Base-by-base conservation (phyloP, 73 alveolate species). In the Paramecium tetraurelia region DNA sequence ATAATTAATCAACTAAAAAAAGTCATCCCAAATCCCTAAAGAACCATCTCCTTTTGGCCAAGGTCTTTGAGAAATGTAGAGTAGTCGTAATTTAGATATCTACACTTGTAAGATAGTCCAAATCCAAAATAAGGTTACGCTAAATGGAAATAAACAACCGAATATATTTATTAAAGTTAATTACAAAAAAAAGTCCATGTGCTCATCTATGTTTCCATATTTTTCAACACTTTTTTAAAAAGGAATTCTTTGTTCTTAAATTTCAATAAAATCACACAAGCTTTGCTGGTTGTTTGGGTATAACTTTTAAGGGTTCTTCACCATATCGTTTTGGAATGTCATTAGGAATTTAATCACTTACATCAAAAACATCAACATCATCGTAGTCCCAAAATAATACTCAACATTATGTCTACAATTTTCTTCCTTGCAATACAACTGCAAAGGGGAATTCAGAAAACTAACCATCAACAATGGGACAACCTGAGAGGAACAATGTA, bases 361-460 rank as follows among this genome's bases (percentile, higher is more conserved):
- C 38, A 35, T 29, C 21, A 75, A 35, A 41, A 75, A 75, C 33
- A 75, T 38, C 36, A 18, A 75, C 59, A 75, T 75, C 38, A 38
- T 75, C 0, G 59, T 38, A 5, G 87, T 75, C 14, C 68, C 87
- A 75, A 35, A 75, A 75, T 75, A 41, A 35, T 75, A 75, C 18
- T 75, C 57, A 75, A 41, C 87, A 75, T 75, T 33, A 75, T 18
- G 87, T 75, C 35, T 31, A 75, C 87, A 75, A 75, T 75, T 41
- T 14, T 75, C 87, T 14, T 75, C n/a, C 7, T 21, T 9, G 35
- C 87, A 75, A 75, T 75, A 75, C 6, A 75, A 38, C 12, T 75
- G 7, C 18, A 75, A 38, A 10, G 57, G 59, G 7, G 58, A 21
- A 20, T 75, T 75, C 0, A 75, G 59, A 38, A 38, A 75, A 38